Base-by-base conservation (phyloP, 163 green algal species). In the Scenedesmus sp. region DNA sequence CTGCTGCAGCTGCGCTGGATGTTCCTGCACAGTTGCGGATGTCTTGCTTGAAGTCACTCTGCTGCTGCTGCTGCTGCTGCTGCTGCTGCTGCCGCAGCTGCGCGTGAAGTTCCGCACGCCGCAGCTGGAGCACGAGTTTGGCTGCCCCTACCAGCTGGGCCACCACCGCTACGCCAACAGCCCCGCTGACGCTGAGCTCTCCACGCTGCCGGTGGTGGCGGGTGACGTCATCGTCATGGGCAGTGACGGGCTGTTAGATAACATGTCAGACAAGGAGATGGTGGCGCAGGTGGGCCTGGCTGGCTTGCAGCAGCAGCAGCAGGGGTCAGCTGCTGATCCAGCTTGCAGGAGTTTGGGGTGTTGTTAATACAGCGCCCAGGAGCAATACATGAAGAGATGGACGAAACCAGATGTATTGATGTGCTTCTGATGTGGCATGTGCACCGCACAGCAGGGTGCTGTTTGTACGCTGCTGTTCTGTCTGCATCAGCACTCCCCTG, bases 101-200 rank as follows among this genome's bases (percentile, higher is more conserved):
- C 85, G 93, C 15, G 84, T 97, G 6, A 95, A 95, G 90, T 98
- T 96, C 81, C 96, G 95, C 46, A 96, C 87, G 12, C 95, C 96
- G 8, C 97, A 99, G 94, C 97, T 99, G 93, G 97, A 99, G 94
- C 97, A 99, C 89, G 93, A 96, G n/a, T 99, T 99, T 91, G 97
- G 97, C 16, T 95, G 93, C 92, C 97, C 97, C 23, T 99, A 98
- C 94, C 97, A 99, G 94, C 91, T 99, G 20, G 97, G 97, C 23
- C 97, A 98, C 90, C 96, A 98, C 74, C 90, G 91, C 12, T 90
- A 92, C 16, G 94, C 97, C 1, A 96, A 97, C 95, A 90, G 77
- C 76, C 93, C 95, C 2, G 23, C 54, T 57, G 96, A 98, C 73
- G 96, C 96, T 54, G 96, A 99, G 94, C 94, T 98, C 6, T 95